phyloP scores from a whole-genome alignment of 2,329 filamentous ascomycete genomes.

The Ilyonectria sp. region DNA sequence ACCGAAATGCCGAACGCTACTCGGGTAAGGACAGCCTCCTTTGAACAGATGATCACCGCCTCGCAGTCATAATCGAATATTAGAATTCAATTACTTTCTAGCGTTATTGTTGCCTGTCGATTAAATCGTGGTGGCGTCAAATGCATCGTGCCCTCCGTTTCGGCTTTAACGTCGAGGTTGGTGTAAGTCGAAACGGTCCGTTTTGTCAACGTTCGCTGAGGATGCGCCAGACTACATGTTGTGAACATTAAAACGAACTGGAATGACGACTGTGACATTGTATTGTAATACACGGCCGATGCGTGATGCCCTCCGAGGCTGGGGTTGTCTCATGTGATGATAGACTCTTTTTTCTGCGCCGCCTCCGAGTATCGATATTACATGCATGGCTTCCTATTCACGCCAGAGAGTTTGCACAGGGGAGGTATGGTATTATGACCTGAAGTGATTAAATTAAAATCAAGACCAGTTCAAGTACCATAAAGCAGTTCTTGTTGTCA shows the following conservation, averaged over 20 bases:
- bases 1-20: not conserved
- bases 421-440: no score
- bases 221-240: no score
- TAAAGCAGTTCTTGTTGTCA: not conserved
- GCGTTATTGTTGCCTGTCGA: not conserved
- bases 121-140: not conserved
- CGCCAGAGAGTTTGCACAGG: no score
- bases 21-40: not conserved
- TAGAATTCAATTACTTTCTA: constrained; percentile 1
- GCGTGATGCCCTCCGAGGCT: no score
- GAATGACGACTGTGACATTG: not conserved
- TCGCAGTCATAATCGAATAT: not conserved
- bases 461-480: no score
- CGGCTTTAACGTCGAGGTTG: not conserved
- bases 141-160: not conserved
- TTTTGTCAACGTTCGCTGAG: not conserved
- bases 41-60: not conserved
- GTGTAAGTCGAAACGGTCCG: constrained; percentile 3
- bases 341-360: no score
- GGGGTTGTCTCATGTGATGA: no score
- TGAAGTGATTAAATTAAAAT: no score
- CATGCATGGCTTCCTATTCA: no score
- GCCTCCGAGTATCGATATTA: no score
- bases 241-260: not conserved
- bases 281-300: no score